Evolutionary conservation across 108 stramenopile species (phyloP), one percentile per base, ranked within the genome.

Genomic region (Pseudonitzschia multistriata): DNA sequence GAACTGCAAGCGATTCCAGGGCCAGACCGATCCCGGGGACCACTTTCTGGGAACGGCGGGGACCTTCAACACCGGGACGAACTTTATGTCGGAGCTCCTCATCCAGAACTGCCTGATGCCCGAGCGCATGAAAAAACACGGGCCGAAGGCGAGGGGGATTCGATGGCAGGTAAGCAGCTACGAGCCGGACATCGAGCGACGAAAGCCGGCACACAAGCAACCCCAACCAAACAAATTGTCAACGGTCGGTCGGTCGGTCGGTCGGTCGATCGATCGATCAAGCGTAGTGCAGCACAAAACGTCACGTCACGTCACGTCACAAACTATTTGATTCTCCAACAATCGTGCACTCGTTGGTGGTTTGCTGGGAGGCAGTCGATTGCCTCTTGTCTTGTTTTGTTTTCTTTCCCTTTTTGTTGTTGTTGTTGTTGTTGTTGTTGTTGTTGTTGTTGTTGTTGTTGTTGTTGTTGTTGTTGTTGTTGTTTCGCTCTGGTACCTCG

Each of bases 1-100:
- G n/a, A 64, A 48, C 22, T 76, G 81, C 55, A 25, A 79, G 37
- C 50, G 27, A 28, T 85, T 81, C 68, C 80, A 61, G 37, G 29
- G 62, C n/a, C 39, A 42, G 35, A 62, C 71, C 25, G 71, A 79
- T 53, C 70, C 67, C 0, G 70, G 73, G 35, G 78, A 83, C 27
- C 78, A 83, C 35, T 69, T 79, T 22, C 31, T 78, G 6, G 54
- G 61, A 1, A 60, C 56, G 15, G 85, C 88, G 55, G 90, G 91
- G 14, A 82, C 89, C 34, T 95, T 95, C 83, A 95, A 95, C 74
- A 81, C 83, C 0, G 88, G 90, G 10, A 90, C 94, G 25, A 93
- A 96, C 59, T 54, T 93, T n/a, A 67, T 95, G 73, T 79, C 71
- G 13, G 80, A 85, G 62, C 60, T 91, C 22, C 52, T 95, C 69